Conservation (phyloP, 192 early-diverging fungal genomes). For the Coemansia sp. region DNA sequence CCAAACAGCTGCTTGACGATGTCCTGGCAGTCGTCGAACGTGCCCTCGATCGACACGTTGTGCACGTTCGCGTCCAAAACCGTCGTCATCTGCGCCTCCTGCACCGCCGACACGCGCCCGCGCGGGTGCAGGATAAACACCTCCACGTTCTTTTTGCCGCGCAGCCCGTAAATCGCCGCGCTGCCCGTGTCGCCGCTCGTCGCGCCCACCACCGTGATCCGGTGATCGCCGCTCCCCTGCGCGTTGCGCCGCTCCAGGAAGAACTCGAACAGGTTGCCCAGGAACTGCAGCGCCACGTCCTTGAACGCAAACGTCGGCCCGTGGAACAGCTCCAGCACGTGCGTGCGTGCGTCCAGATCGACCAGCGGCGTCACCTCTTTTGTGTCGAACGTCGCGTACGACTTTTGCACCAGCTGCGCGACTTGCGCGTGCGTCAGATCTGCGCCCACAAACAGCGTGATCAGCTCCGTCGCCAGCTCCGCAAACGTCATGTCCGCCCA, state of each 20-base stretch:
- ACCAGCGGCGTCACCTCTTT: conserved; percentile 79
- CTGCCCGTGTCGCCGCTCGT: conserved; percentile 97
- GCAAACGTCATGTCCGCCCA: conserved; percentile 77
- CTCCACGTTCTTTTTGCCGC: conserved; percentile 87
- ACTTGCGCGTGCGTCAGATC: conserved; percentile 81
- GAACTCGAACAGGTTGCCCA: conserved; percentile 98
- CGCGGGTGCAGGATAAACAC: conserved; percentile 94
- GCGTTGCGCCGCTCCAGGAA: conserved; percentile 79
- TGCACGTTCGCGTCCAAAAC: conserved; percentile 92
- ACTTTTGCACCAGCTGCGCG: conserved; percentile 60
- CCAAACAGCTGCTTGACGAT: conserved; percentile 90
- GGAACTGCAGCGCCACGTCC: conserved; percentile 94
- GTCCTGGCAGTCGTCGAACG: conserved; percentile 98
- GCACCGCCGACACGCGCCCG: conserved; percentile 87
- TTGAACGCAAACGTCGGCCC: conserved; percentile 99
- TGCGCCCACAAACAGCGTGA: conserved; percentile 78
- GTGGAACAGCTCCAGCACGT: conserved; percentile 89
- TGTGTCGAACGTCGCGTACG: conserved; percentile 77
- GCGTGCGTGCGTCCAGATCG: conserved; percentile 9
- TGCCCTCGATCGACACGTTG: conserved; percentile 89
- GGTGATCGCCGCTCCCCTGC: conserved; percentile 29
- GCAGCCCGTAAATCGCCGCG: conserved; percentile 95
- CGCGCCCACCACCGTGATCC: conserved; percentile 88
- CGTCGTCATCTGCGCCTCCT: conserved; percentile 98
- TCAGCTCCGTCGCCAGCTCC: conserved; percentile 80